Evolutionary conservation across 257 asterid species (phyloP), one percentile per base, ranked within the genome.

Genomic region (Paulownia fortunei): DNA sequence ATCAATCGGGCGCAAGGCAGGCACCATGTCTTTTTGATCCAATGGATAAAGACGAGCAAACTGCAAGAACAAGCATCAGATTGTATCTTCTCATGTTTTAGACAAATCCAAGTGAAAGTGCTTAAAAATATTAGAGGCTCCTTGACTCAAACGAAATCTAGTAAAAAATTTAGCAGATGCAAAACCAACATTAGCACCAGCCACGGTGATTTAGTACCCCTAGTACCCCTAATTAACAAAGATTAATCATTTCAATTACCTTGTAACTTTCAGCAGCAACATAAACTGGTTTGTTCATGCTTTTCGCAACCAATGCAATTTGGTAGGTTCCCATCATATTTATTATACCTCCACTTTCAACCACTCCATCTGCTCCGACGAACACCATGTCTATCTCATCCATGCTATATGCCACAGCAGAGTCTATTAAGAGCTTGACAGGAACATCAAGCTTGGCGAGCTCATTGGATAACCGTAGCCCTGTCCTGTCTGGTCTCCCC

Each of bases 271-370:
- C 99, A 6, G 98, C 98, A 16, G 98, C 97, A 7, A 92, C 99
- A 49, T 92, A 95, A 72, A 92, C 97, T 56, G 98, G 98, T 79
- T 92, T 92, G 76, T 90, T 92, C 98, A 91, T 91, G 97, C 98
- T 90, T 85, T 92, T 95, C 9, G 99, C 98, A 62, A 95, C 91
- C 87, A 95, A 68, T 46, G 99, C 97, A 65, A 91, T 91, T 86
- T 95, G 99, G 85, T 95, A 95, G 30, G 99, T 95, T 4, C 99
- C 99, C 94, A 95, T 95, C 99, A 91, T 92, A 84, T 95, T 95
- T 71, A 95, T 92, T 75, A 95, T 87, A 26, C 99, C 99, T 42
- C 99, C 99, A 73, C 97, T 95, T 84, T 92, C 97, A 15, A 91
- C 97, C 47, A 95, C 97, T 23, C 98, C 99, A 62, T 95, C 99